phyloP scores from a whole-genome alignment of 805 yeast species.

The Pichia californica region DNA sequence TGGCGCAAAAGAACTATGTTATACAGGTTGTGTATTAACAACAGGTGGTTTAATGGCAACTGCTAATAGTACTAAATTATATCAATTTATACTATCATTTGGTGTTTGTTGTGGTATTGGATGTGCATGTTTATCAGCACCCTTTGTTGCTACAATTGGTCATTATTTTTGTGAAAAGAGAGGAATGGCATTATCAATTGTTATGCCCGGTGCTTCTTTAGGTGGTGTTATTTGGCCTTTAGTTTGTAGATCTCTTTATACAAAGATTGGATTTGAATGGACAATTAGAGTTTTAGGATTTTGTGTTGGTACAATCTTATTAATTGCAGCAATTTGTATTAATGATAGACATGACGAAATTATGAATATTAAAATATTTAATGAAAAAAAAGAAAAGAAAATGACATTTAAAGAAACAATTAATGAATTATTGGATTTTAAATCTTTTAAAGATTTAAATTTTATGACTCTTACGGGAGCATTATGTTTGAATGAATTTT shows the following conservation, averaged over 20 bases:
- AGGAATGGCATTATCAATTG: conserved; percentile 56
- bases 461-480: conserved; percentile 36
- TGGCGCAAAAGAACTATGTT: conserved; percentile 36
- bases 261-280: conserved; percentile 51
- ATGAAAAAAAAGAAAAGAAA: conserved; percentile 2
- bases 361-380: conserved; percentile 11
- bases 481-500: conserved; percentile 44
- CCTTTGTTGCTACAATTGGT: conserved; percentile 43
- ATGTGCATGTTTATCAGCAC: conserved; percentile 37
- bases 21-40: conserved; percentile 33
- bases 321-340: conserved; percentile 29
- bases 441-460: conserved; percentile 35
- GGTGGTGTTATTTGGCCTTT: conserved; percentile 54
- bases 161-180: conserved; percentile 57
- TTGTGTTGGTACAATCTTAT: conserved; percentile 31
- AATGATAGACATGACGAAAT: conserved; percentile 24
- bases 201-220: conserved; percentile 52
- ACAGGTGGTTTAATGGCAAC: conserved; percentile 38
- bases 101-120: conserved; percentile 42
- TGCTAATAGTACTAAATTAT: conserved; percentile 37
- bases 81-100: conserved; percentile 48
- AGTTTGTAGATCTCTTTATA: conserved; percentile 44
- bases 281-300: conserved; percentile 50
- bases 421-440: conserved; percentile 32
- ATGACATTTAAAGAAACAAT: conserved; percentile 14